Conservation (phyloP, 2,329 filamentous ascomycete species). For the Penicillium sp. region DNA sequence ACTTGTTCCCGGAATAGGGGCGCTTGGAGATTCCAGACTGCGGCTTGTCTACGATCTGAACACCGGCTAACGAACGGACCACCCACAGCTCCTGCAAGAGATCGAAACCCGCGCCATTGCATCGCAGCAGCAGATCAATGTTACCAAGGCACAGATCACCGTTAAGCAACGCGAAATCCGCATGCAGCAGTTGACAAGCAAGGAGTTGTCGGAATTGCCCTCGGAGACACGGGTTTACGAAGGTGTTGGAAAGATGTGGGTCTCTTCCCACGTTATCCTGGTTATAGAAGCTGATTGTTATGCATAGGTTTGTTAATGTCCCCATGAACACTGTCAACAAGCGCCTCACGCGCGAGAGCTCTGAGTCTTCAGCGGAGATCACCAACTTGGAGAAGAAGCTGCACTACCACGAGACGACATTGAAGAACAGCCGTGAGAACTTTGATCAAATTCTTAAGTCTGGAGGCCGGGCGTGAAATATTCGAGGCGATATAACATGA, state of each 20-base stretch:
- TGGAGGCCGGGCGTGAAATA: slow-evolving; percentile 38
- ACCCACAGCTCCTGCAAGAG: slow-evolving; percentile 78
- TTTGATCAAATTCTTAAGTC: slow-evolving; percentile 82
- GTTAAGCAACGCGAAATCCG: slow-evolving; percentile 86
- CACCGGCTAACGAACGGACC: slow-evolving; percentile 11
- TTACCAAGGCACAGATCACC: slow-evolving; percentile 80
- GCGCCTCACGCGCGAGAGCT: slow-evolving; percentile 73
- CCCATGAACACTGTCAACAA: slow-evolving; percentile 71
- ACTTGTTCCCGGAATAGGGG: not conserved
- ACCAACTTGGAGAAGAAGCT: slow-evolving; percentile 82
- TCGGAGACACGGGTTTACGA: slow-evolving; percentile 81
- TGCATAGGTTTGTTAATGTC: slow-evolving; percentile 77
- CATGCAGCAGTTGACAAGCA: slow-evolving; percentile 81
- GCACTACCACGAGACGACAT: slow-evolving; percentile 90
- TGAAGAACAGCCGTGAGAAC: slow-evolving; percentile 89
- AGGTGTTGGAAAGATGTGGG: slow-evolving; percentile 95
- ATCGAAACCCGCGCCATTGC: slow-evolving; percentile 87
- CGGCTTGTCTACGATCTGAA: not conserved
- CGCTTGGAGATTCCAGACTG: not conserved
- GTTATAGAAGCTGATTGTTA: not conserved
- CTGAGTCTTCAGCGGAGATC: slow-evolving; percentile 74
- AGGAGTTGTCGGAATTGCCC: slow-evolving; percentile 76
- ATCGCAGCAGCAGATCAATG: slow-evolving; percentile 87
- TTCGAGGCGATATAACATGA: not conserved
- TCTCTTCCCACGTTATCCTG: slow-evolving; percentile 13